Percentiles rank a stretch among this genome's conserved stretches.
Evolutionary conservation across 2,329 filamentous ascomycete genomes (phyloP).

Genomic region (Mycocentrospora acerina): DNA sequence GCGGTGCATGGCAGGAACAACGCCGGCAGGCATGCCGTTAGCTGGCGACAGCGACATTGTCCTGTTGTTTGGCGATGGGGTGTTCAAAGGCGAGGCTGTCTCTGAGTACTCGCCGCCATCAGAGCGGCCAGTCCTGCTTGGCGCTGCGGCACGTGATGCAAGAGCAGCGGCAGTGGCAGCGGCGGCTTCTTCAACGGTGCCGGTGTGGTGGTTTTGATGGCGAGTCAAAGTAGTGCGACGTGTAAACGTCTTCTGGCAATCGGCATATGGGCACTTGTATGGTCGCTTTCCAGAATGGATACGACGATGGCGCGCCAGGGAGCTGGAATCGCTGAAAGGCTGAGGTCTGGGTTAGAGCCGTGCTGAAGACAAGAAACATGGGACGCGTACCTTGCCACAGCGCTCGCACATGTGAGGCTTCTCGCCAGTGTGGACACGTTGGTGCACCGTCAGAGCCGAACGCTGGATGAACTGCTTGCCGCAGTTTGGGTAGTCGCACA

Average conservation of each 20-base stretch:
- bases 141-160: conserved; percentile 55
- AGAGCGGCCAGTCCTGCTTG: conserved; percentile 59
- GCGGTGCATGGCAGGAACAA: conserved; percentile 68
- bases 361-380: background rate
- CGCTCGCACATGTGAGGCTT: conserved; percentile 98
- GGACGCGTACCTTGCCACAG: conserved; percentile 78
- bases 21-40: conserved; percentile 66
- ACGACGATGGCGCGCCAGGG: conserved; percentile 85
- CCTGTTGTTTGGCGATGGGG: conserved; percentile 80
- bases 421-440: conserved; percentile 93
- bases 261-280: conserved; percentile 95
- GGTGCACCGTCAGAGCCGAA: conserved; percentile 91
- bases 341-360: conserved; percentile 45
- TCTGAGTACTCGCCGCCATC: conserved; percentile 72
- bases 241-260: conserved; percentile 98
- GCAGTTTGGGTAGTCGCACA: conserved; percentile 85
- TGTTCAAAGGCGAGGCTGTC: conserved; percentile 73
- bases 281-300: conserved; percentile 95
- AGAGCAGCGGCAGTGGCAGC: conserved; percentile 84
- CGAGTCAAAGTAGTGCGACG: conserved; percentile 91
- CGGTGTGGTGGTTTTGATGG: conserved; percentile 94
- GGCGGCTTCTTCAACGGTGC: conserved; percentile 90
- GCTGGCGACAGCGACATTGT: conserved; percentile 77
- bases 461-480: conserved; percentile 97
- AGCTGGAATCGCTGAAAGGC: conserved; percentile 97